phyloP scores from a whole-genome alignment of 371 early-diverging fungal species.

The Mortierella sp. region DNA sequence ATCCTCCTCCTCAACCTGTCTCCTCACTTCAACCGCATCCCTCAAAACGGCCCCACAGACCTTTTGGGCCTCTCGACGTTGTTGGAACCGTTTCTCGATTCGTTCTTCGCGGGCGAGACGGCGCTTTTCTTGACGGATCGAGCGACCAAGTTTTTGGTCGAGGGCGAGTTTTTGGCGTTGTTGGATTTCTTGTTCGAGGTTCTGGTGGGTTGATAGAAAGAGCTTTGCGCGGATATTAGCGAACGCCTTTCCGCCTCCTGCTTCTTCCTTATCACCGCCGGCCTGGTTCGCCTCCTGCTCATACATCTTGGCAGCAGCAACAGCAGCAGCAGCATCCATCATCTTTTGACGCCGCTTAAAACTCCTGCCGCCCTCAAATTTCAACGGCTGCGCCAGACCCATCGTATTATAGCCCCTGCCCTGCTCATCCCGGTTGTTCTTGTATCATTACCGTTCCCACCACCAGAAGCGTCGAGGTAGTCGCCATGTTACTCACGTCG shows the following conservation, averaged over 20 bases:
- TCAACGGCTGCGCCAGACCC: not conserved
- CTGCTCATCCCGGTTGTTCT: not conserved
- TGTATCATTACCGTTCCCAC: not conserved
- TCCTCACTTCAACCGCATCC: not conserved
- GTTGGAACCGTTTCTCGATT: not conserved
- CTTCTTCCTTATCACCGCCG: not conserved
- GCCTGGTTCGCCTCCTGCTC: not conserved
- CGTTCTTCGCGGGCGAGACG: not conserved
- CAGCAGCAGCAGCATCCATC: conserved; percentile 11
- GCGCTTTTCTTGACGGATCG: not conserved
- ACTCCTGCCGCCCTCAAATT: conserved; percentile 6
- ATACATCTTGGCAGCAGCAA: not conserved
- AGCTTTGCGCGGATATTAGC: no score
- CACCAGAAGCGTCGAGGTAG: not conserved
- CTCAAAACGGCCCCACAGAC: not conserved
- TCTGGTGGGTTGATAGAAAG: not conserved
- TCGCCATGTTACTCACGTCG: not conserved
- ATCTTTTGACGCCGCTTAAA: conserved; percentile 8
- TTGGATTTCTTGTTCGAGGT: not conserved
- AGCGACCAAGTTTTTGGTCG: not conserved
- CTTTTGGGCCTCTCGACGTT: not conserved
- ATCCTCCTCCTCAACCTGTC: not conserved
- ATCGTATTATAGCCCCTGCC: not conserved
- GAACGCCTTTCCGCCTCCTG: not conserved
- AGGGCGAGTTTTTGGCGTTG: not conserved